Conservation (phyloP, 1,284 basidiomycete species). For the Microbotryum scabiosae region DNA sequence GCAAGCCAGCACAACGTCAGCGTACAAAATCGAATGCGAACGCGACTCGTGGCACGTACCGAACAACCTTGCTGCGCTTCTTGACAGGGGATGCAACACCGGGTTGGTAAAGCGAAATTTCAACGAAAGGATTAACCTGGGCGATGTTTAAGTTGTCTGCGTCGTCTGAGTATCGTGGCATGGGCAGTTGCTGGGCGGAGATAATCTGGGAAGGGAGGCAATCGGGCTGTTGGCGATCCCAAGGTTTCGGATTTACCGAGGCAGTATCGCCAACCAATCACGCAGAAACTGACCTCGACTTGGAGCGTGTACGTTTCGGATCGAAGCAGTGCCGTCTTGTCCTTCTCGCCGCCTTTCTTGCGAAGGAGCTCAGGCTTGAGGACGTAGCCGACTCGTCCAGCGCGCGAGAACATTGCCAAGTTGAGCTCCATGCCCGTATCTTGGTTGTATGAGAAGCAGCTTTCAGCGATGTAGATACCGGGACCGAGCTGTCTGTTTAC, state of each 20-base stretch:
- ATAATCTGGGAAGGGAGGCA: conserved; percentile 52
- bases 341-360: conserved; percentile 43
- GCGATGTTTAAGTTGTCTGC: conserved; percentile 45
- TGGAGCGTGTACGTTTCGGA: conserved; percentile 57
- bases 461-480: not conserved
- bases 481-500: not conserved
- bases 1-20: conserved; percentile 28
- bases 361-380: conserved; percentile 78
- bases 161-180: conserved; percentile 49
- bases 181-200: conserved; percentile 86
- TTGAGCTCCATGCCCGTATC: conserved; percentile 85
- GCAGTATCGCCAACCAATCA: not conserved
- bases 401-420: conserved; percentile 85
- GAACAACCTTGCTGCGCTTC: conserved; percentile 20
- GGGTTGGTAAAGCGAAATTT: conserved; percentile 66
- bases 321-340: conserved; percentile 53
- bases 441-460: conserved; percentile 36
- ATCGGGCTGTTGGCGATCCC: not conserved
- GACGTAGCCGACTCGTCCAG: conserved; percentile 77
- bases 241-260: not conserved
- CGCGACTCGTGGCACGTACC: conserved; percentile 6
- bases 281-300: conserved; percentile 48
- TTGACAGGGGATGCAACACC: conserved; percentile 41
- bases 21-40: not conserved
- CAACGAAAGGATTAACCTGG: conserved; percentile 64